A percentile compares a stretch with the other conserved stretches of the same genome.
phyloP scores from a whole-genome alignment of 2,329 filamentous ascomycete genomes.

The Capronia coronata region DNA sequence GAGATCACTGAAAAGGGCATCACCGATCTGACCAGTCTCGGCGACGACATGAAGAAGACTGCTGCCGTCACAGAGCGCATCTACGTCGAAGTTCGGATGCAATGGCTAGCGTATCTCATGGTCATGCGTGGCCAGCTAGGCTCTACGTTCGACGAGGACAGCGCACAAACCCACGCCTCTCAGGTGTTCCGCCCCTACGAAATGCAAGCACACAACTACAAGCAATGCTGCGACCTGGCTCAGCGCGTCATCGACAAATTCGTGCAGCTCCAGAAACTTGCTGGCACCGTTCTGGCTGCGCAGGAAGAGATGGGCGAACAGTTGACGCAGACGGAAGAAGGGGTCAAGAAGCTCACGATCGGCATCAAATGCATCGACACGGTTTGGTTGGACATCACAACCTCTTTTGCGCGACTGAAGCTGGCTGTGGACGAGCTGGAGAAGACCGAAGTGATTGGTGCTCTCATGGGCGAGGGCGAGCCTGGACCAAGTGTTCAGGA shows the following conservation, averaged over 20 bases:
- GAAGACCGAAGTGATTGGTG: neutral
- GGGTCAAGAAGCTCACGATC: conserved; percentile 10
- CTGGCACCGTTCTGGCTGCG: conserved; percentile 1
- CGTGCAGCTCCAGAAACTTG: conserved; percentile 11
- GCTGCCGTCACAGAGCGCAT: too few species aligned
- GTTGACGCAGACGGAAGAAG: neutral
- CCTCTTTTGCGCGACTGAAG: neutral
- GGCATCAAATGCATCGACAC: conserved; percentile 12
- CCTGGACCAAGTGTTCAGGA: neutral
- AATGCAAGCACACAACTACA: neutral
- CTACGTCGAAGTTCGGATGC: too few species aligned
- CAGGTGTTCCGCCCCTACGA: neutral
- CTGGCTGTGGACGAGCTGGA: neutral
- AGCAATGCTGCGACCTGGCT: conserved; percentile 1
- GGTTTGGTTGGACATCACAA: conserved; percentile 10
- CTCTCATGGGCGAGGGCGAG: neutral
- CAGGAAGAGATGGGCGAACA: conserved; percentile 8
- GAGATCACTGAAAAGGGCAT: conserved; percentile 5
- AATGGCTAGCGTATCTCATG: too few species aligned
- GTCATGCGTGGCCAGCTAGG: neutral
- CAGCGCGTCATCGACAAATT: conserved; percentile 8
- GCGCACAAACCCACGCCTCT: neutral
- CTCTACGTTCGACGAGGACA: neutral
- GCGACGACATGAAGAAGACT: neutral
- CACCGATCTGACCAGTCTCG: neutral